Conservation (phyloP, 768 basidiomycete genomes). For the Leucocoprinus leucothites region DNA sequence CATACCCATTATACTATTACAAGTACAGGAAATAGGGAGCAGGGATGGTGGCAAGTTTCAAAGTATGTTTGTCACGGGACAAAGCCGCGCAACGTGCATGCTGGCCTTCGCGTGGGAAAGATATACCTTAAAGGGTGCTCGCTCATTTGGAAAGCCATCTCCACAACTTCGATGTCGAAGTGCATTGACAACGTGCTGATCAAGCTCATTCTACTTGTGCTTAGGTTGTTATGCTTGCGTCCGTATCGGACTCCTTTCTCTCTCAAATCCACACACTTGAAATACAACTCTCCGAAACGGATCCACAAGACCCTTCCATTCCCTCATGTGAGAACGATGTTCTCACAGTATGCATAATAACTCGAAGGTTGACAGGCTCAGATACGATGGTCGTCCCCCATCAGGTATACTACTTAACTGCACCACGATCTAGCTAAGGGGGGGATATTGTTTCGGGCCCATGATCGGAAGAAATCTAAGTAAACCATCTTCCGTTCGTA, state of each 20-base stretch:
- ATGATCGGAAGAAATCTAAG: too few relatives aligned
- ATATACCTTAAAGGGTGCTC: not conserved
- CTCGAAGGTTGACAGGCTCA: not conserved
- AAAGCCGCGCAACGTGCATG: not conserved
- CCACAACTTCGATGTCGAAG: not conserved
- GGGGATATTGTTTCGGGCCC: not conserved
- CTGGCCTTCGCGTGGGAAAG: not conserved
- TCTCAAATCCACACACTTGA: not conserved
- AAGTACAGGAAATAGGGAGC: not conserved
- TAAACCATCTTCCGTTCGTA: too few relatives aligned
- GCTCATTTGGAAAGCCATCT: not conserved
- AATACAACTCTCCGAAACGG: not conserved
- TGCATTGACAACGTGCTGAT: not conserved
- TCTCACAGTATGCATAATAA: not conserved
- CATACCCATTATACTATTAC: slow-evolving; percentile 12
- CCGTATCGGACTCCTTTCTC: slow-evolving; percentile 6
- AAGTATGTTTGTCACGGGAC: slow-evolving; percentile 10
- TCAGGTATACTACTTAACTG: not conserved
- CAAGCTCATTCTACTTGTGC: not conserved
- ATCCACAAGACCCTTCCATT: not conserved
- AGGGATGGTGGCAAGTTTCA: slow-evolving; percentile 13
- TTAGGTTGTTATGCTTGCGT: not conserved
- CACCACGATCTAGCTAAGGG: not conserved
- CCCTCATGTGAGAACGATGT: not conserved
- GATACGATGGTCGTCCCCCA: not conserved